Evolutionary conservation across 108 stramenopile species (phyloP).

Genomic region (Schizochytrium sp.): DNA sequence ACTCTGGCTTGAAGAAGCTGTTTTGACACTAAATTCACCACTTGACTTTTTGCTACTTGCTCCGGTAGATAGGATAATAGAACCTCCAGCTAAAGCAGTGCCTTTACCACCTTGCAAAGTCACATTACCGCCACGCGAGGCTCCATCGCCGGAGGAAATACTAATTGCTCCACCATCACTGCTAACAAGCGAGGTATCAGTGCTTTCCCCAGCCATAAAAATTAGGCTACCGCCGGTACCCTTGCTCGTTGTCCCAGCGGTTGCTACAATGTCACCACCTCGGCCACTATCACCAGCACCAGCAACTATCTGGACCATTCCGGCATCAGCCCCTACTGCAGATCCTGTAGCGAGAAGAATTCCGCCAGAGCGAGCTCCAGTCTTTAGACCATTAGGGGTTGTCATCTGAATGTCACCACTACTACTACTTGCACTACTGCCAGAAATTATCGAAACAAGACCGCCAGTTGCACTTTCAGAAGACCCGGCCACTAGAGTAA

Average conservation of each 20-base stretch:
- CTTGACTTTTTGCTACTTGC: neutral
- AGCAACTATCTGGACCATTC: neutral
- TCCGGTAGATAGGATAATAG: neutral
- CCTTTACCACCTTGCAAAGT: slow-evolving; percentile 12
- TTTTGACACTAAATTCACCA: neutral
- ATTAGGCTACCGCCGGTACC: neutral
- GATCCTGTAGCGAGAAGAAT: neutral
- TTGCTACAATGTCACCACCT: slow-evolving; percentile 34
- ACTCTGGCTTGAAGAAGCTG: neutral
- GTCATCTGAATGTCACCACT: neutral
- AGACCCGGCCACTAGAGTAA: neutral
- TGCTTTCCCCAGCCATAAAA: neutral
- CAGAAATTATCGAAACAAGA: neutral
- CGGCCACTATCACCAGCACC: neutral
- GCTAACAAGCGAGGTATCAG: neutral
- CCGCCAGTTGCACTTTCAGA: neutral
- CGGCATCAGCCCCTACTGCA: neutral
- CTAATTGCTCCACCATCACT: slow-evolving; percentile 23
- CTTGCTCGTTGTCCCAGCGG: slow-evolving; percentile 24
- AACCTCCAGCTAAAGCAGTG: neutral
- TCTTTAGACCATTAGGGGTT: neutral
- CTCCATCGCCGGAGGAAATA: neutral
- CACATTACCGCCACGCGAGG: neutral
- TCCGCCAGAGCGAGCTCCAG: neutral
- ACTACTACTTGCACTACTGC: neutral